Percentiles rank a stretch among this genome's conserved stretches.
These are phyloP conservation scores for Hemileccinum rubropunctum DNA, from an alignment of 768 basidiomycete species.

Conservation along the genomic window DNA sequence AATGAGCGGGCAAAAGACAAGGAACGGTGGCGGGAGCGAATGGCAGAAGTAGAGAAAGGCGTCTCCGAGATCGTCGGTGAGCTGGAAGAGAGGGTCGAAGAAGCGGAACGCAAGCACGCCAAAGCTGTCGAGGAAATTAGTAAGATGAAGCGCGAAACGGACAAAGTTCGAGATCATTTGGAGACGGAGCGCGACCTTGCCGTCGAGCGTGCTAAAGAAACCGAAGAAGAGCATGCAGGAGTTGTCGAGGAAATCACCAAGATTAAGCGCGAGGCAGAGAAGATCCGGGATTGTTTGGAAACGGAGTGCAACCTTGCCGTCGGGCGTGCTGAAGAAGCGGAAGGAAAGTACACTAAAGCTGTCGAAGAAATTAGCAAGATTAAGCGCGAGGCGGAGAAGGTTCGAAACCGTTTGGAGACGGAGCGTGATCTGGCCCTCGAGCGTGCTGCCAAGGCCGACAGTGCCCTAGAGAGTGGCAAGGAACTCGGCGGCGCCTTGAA, in stretches of 20 bases:
- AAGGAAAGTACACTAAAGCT: neutral
- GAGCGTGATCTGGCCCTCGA: constrained; percentile 6
- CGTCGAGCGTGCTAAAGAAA: constrained; percentile 38
- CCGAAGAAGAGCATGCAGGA: neutral
- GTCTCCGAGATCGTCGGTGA: constrained; percentile 66
- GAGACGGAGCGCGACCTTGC: constrained; percentile 55
- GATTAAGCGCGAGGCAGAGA: constrained; percentile 1
- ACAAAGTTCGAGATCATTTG: constrained; percentile 43
- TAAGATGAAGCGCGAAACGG: constrained; percentile 42
- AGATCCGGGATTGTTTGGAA: neutral
- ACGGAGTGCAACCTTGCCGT: neutral
- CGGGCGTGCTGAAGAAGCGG: constrained; percentile 25
- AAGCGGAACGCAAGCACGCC: constrained; percentile 47
- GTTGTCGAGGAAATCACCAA: neutral
- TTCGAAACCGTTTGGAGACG: neutral
- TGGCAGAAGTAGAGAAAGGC: constrained; percentile 68
- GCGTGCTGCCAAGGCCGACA: constrained; percentile 58
- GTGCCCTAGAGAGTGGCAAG: constrained; percentile 56
- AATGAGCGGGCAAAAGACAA: constrained; percentile 62
- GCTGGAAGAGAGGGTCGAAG: constrained; percentile 53
- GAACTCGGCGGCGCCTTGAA: constrained; percentile 68
- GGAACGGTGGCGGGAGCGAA: constrained; percentile 66
- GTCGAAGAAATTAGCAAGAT: neutral
- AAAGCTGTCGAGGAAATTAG: constrained; percentile 39
- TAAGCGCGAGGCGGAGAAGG: constrained; percentile 2